Base-by-base conservation (phyloP, 768 basidiomycete species). In the Trametes coccinea region DNA sequence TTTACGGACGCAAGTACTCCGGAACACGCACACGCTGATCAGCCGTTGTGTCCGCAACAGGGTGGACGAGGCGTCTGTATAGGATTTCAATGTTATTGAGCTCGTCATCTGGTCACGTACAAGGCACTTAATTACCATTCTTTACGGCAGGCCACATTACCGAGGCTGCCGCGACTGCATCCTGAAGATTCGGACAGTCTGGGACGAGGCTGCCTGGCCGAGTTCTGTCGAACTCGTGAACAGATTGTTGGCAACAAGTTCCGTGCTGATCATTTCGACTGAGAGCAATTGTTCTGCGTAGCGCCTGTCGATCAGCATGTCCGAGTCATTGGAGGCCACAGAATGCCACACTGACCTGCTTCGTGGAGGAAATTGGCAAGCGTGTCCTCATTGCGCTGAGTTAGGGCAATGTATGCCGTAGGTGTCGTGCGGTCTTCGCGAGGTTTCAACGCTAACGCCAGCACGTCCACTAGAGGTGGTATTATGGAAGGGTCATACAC, bases 401-500 rank as follows among this genome's bases (percentile, higher is more conserved):
- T 82, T 44, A 85, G 66, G 4, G 86, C 83, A 50, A 88, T 78
- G 2, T 85, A 66, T 53, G 67, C 66, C 52, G 33, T 63, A 37
- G 56, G 43, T n/a, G 43, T 43, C 2, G 29, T 22, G 0, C 33
- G 33, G 13, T 22, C 27, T 37, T 56, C 27, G 14, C 59, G 60
- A 7, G 37, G 55, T 17, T 62, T 62, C 14, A 82, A 63, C 11
- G 72, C 72, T 22, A 76, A 53, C 47, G 31, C 69, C 13, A 91
- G 71, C 5, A 82, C 79, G 11, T 75, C 75, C 1, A 86, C 77
- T 3, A 92, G 76, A 0, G 84, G 75, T 6, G 83, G 81, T 47
- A 90, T 80, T 43, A 91, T 73, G 9, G 69, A 68, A 7, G 87
- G 86, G 66, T 91, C 88, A 67, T 85, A 92, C 5, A 89, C 84